Evolutionary conservation across 2,329 filamentous ascomycete species (phyloP), one percentile per base, ranked within the genome.

Genomic region (Arthroderma uncinatum): DNA sequence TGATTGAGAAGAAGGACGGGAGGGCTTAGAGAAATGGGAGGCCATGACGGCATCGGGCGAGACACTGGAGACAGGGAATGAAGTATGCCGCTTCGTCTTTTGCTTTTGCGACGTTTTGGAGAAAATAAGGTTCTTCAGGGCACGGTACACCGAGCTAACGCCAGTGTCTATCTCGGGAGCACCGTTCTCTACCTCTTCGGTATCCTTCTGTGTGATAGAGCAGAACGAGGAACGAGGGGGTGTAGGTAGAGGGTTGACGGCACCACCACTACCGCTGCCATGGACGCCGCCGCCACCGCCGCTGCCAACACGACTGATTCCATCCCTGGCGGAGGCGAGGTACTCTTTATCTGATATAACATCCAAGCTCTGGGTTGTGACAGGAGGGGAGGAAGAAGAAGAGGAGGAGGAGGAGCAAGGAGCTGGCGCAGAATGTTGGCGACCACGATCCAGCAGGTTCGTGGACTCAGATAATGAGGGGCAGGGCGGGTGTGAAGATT

Each of bases 1-100:
- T 19, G 50, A 53, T 12, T 53, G 50, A 72, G 77, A 75, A 72
- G 79, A 75, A 74, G 74, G 76, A 65, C 78, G 77, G 67, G 78
- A 79, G 62, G 85, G 85, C 61, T 84, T 86, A 64, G 84, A 87
- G 64, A 88, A 79, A 70, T 88, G 82, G 63, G 78, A 76, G 69
- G 84, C 84, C 73, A 82, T 78, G 65, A 87, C 82, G 66, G 76
- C 80, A 64, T 80, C 80, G 63, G 81, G 82, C 64, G 85, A 79
- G 65, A 85, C 76, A 67, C 79, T 82, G 63, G 83, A 82, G 65
- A 87, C 75, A 64, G 86, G 82, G 64, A 79, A 67, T 53, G 73
- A 74, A 61, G 73, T 74, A 62, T 75, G 74, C 66, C 73, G 73
- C 57, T 70, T 71, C 6, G 42, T 9, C 62, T 70, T 66, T 21